Base-by-base conservation (phyloP, 2,329 filamentous ascomycete species). In the Fusarium sp. region DNA sequence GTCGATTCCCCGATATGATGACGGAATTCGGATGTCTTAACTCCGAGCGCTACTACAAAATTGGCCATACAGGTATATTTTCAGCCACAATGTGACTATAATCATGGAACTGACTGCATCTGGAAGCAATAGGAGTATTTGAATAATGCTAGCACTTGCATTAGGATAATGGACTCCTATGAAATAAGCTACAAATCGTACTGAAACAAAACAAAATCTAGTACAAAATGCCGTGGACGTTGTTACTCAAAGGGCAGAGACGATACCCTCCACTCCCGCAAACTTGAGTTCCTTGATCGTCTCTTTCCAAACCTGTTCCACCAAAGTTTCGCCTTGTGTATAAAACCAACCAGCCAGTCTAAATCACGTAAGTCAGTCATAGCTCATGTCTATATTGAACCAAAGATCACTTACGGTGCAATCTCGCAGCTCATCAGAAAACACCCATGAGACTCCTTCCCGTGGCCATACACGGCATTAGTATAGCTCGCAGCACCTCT, bases 361-460 rank as follows among this genome's bases (percentile, higher is more conserved):
- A 27, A 7, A 20, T 8, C 7, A 8, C 10, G 30, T 9, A 8
- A 1, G 23, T 13, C 3, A 55, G 37, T 37, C 39, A 58, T 7
- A 37, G 7, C 3, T 13, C 3, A 7, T 5, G 9, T 0, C 6
- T 3, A 11, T 17, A 2, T 10, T 6, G 13, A 30, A 30, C 11
- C 9, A 30, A 30, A 30, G 27, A 10, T n/a, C 9, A 7, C 70
- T 58, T 41, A 72, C 70, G 70, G 70, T 1, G 70, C 58, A 50
- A 72, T 56, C 1, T 81, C 73, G 78, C 82, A 85, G 47, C 81
- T 80, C 78, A 82, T 83, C 1, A 86, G 40, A 60, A 82, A 85
- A 44, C 80, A 82, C 0, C 84, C 84, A 68, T 87, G 85, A 0
- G 82, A 82, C 68, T 85, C 83, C 43, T 77, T 78, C 0, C 84